A percentile compares a stretch with the other conserved stretches of the same genome.
phyloP scores from a whole-genome alignment of 106 monocot genomes.

The Acanthochlamys bracteata region DNA sequence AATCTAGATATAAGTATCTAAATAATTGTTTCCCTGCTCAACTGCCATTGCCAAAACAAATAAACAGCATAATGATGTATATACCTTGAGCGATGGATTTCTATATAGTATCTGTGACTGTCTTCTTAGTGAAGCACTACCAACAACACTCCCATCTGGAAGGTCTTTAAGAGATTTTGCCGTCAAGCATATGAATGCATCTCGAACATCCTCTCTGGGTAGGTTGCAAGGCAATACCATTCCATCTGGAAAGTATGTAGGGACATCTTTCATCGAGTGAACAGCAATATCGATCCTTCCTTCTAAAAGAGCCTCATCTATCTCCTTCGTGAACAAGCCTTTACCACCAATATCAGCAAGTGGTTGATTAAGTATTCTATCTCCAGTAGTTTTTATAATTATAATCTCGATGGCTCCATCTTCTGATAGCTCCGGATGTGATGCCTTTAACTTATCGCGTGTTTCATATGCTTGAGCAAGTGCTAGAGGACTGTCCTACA shows the following conservation, averaged over 20 bases:
- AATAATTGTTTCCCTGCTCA: too few species aligned
- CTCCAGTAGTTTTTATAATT: slow-evolving; percentile 91
- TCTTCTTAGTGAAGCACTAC: slow-evolving; percentile 88
- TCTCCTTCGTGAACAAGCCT: slow-evolving; percentile 97
- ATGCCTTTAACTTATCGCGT: slow-evolving; percentile 59
- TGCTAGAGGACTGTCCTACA: slow-evolving; percentile 96
- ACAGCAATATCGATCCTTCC: slow-evolving; percentile 86
- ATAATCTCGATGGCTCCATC: slow-evolving; percentile 90
- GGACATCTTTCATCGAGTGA: slow-evolving; percentile 99
- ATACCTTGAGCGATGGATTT: slow-evolving; percentile 87
- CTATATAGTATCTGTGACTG: slow-evolving; percentile 87
- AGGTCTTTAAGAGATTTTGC: slow-evolving; percentile 77
- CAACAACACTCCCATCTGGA: slow-evolving; percentile 85
- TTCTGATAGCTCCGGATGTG: slow-evolving; percentile 79
- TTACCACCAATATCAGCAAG: slow-evolving; percentile 97
- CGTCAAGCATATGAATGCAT: slow-evolving; percentile 80
- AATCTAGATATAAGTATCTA: too few species aligned
- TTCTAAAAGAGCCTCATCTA: slow-evolving; percentile 93
- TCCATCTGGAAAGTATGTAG: slow-evolving; percentile 86
- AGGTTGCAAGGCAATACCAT: slow-evolving; percentile 90
- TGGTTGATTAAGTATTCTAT: slow-evolving; percentile 88
- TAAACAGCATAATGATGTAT: too few species aligned
- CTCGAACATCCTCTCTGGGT: slow-evolving; percentile 90
- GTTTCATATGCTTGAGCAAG: slow-evolving; percentile 96
- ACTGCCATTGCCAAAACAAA: not conserved